Evolutionary conservation across 106 monocot genomes (phyloP).

Genomic region (Platanthera zijinensis): DNA sequence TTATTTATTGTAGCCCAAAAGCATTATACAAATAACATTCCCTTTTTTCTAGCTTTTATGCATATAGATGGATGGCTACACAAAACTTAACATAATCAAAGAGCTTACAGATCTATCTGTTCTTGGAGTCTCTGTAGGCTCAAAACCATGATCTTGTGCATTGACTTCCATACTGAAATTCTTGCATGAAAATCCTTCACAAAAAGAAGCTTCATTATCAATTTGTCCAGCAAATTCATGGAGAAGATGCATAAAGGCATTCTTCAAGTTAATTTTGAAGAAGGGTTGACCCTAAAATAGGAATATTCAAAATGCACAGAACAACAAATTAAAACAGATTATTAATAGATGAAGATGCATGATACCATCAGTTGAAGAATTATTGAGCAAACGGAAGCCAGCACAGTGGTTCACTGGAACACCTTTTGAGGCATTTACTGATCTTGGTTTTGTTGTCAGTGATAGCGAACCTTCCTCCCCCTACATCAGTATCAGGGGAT

Average conservation of each 20-base stretch:
- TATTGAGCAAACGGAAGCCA: slow-evolving; percentile 54
- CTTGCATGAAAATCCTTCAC: slow-evolving; percentile 64
- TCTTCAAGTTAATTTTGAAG: background rate
- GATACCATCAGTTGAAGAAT: slow-evolving; percentile 60
- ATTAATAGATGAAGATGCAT: background rate
- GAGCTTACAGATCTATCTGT: slow-evolving; percentile 88
- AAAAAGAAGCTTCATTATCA: slow-evolving; percentile 2
- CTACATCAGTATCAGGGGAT: slow-evolving; percentile 21
- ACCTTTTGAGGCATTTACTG: slow-evolving; percentile 82
- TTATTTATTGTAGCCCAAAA: background rate
- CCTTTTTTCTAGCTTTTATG: background rate
- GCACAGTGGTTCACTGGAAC: slow-evolving; percentile 87
- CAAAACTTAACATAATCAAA: slow-evolving; percentile 1
- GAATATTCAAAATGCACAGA: background rate
- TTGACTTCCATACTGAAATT: slow-evolving; percentile 62
- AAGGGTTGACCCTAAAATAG: background rate
- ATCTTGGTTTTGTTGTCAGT: slow-evolving; percentile 86
- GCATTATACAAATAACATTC: background rate
- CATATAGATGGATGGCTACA: background rate
- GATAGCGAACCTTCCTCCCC: slow-evolving; percentile 96
- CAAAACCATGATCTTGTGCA: slow-evolving; percentile 72
- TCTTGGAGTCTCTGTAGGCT: slow-evolving; percentile 86
- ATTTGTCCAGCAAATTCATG: background rate
- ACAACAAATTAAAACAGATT: background rate
- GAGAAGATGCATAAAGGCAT: background rate